Evolutionary conservation across 2,329 filamentous ascomycete species (phyloP), one percentile per base, ranked within the genome.

Genomic region (Neofusicoccum sp.): DNA sequence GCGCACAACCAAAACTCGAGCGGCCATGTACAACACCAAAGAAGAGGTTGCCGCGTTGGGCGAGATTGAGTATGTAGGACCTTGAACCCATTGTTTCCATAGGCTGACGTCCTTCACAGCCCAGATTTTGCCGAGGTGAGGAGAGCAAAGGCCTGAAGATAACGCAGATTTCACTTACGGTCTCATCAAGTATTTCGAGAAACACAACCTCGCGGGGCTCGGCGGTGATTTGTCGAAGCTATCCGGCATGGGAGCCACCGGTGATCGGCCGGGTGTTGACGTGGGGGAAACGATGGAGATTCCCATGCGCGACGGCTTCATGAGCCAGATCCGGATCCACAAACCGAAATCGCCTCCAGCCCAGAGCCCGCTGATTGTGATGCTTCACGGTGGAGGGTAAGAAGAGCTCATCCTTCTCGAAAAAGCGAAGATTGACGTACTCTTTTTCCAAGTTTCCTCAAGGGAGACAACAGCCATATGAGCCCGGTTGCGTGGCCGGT

Each of bases 231-330:
- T 54, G 4, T 2, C 36, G n/a, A 3, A 54, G 4, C 36, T 54
- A 4, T 38, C 51, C 14, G 51, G 51, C 26, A 36, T 54, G 1
- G 51, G 31, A n/a, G 49, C 33, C 1, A 8, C 5, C 5, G n/a
- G 34, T 11, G 47, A 24, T 11, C 6, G 6, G n/a, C 11, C 33
- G 3, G 16, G 9, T 40, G 6, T 7, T 16, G 36, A 54, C 14
- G 26, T 16, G 1, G 51, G 51, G 14, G 3, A 20, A 12, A 28
- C 14, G 8, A 31, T 54, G 33, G 36, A 33, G 7, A 38, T 54
- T 16, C 36, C 51, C 51, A 54, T 54, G 51, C 51, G 51, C 36
- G 51, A 54, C 26, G 51, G 51, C 14, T 33, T 31, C 36, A 6
- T 24, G 4, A 54, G 43, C 36, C 36, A 36, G n/a, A 36, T 54